phyloP scores from a whole-genome alignment of 225 moss, liverwort and hornwort genomes.

The Takakia lepidozioides region DNA sequence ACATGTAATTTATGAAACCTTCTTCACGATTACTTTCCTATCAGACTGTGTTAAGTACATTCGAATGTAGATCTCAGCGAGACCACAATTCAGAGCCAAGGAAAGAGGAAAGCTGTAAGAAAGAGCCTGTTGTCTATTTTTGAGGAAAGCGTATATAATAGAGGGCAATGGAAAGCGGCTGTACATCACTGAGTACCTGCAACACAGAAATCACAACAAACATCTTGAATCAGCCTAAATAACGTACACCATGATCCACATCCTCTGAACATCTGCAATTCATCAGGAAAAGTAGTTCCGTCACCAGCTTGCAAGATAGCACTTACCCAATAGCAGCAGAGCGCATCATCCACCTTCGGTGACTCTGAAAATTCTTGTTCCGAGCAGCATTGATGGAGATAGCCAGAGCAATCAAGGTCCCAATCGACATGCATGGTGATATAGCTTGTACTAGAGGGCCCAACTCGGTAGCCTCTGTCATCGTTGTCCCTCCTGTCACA shows the following conservation, averaged over 20 bases:
- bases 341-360: constrained; percentile 35
- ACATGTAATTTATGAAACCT: too few relatives aligned
- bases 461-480: constrained; percentile 14
- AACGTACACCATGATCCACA: not conserved
- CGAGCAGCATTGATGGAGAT: constrained; percentile 25
- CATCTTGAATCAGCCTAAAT: too few relatives aligned
- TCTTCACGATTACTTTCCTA: not conserved
- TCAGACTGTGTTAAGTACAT: not conserved
- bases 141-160: not conserved
- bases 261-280: not conserved
- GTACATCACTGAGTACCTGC: constrained; percentile 11
- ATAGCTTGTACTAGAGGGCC: constrained; percentile 9
- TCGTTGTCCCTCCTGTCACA: constrained; percentile 14
- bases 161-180: not conserved
- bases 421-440: not conserved
- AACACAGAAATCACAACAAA: constrained; percentile 4
- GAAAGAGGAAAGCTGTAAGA: constrained; percentile 1
- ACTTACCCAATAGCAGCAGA: constrained; percentile 26
- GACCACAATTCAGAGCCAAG: not conserved
- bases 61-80: constrained; percentile 8
- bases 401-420: constrained; percentile 11
- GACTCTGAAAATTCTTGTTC: constrained; percentile 17
- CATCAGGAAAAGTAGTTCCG: not conserved
- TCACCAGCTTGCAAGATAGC: not conserved
- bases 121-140: not conserved